phyloP scores from a whole-genome alignment of 345 rosid species.

The Anacardium occidentale region DNA sequence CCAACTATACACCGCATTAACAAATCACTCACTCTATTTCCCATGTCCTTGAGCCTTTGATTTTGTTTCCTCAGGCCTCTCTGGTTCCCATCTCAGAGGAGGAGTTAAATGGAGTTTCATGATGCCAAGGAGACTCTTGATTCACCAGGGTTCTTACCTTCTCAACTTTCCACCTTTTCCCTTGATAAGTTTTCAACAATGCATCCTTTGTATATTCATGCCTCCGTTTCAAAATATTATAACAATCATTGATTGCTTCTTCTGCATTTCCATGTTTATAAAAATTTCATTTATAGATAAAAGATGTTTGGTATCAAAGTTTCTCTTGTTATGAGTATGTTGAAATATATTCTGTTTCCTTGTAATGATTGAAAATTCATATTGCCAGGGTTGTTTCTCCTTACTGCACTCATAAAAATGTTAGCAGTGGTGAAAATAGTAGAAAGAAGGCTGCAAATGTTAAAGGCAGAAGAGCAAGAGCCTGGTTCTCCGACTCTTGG shows the following conservation, averaged over 20 bases:
- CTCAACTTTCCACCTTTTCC: neutral
- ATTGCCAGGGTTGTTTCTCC: constrained; percentile 31
- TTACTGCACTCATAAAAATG: constrained; percentile 8
- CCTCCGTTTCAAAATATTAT: neutral
- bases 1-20: constrained; percentile 5
- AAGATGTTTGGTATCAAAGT: neutral
- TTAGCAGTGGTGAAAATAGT: constrained; percentile 26
- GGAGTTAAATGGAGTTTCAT: constrained; percentile 12
- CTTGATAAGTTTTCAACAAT: neutral
- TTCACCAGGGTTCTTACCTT: constrained; percentile 13
- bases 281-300: too few species aligned
- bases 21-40: neutral
- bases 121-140: constrained; percentile 10
- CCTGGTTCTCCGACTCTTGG: constrained; percentile 48
- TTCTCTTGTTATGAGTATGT: neutral
- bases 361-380: neutral
- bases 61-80: constrained; percentile 17
- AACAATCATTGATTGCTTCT: neutral
- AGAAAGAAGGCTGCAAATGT: constrained; percentile 25
- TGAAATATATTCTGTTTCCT: neutral
- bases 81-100: constrained; percentile 12
- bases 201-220: neutral
- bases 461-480: constrained; percentile 35
- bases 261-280: neutral
- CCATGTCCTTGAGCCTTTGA: neutral